Base-by-base conservation (phyloP, 371 early-diverging fungal genomes). In the Synchytrium microbalum region DNA sequence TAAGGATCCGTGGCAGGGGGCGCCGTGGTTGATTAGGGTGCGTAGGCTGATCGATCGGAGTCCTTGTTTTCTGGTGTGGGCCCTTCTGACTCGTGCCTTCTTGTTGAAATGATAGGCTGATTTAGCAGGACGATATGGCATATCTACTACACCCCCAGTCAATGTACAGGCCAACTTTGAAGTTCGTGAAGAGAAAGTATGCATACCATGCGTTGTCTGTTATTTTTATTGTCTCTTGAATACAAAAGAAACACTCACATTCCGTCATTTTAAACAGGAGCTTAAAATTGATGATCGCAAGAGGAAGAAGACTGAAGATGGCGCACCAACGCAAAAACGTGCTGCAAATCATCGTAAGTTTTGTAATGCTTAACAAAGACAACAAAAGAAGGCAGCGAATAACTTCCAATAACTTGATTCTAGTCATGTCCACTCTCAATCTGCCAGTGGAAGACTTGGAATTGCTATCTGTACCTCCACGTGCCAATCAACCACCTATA, bases 11-110 rank as follows among this genome's bases (percentile, higher is more conserved):
- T 87, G 87, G 72, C 71, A 83, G 28, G 86, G 87, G 10, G 84
- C 88, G 24, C 89, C 89, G n/a, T 88, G 87, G 86, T 60, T 84
- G 25, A 79, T 88, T 60, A 76, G 80, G 76, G 87, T 86, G 72
- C n/a, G 32, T 64, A 24, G 60, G 16, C 53, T 52, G n/a, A 29
- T 27, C n/a, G 14, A n/a, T 51, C 51, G n/a, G 14, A 13, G n/a
- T 14, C 13, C 13, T n/a, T 51, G 13, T 51, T 51, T 51, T 51
- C 51, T 13, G 51, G 51, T 14, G 13, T 13, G n/a, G 13, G 13
- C 13, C 13, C 14, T 13, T 14, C n/a, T 51, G n/a, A 51, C 51
- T n/a, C 51, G 13, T 51, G 14, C n/a, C 51, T 51, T 13, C 51
- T 51, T n/a, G 51, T 51, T n/a, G 13, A 51, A 28, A 27, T 31